Conservation (phyloP, 192 early-diverging fungal species). For the Coemansia javaensis region DNA sequence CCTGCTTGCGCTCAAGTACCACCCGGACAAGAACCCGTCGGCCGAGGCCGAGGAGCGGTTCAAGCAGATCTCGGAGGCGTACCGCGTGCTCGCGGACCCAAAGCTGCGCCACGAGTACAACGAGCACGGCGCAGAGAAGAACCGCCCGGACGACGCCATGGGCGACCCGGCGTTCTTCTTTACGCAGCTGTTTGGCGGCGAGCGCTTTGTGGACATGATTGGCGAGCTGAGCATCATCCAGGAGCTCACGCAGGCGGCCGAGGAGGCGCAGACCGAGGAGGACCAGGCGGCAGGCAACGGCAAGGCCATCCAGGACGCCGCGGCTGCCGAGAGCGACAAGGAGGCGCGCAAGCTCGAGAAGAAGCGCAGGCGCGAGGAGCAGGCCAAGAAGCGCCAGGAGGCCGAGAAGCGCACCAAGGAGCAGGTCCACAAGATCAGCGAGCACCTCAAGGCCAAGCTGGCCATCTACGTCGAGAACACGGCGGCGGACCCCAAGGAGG, state of each 20-base stretch:
- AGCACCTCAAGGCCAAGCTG: conserved; percentile 74
- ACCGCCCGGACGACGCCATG: conserved; percentile 57
- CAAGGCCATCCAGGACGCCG: conserved; percentile 29
- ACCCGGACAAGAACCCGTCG: conserved; percentile 56
- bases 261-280: conserved; percentile 57
- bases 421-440: conserved; percentile 67
- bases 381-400: conserved; percentile 59
- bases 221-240: conserved; percentile 95
- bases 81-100: conserved; percentile 92
- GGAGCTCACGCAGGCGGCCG: conserved; percentile 81
- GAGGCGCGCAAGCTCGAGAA: conserved; percentile 52
- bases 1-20: conserved; percentile 54
- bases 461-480: conserved; percentile 66
- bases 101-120: conserved; percentile 85
- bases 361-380: conserved; percentile 58
- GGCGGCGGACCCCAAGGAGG: conserved; percentile 50
- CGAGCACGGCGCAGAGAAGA: conserved; percentile 67
- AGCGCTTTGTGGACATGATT: conserved; percentile 95
- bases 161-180: conserved; percentile 95
- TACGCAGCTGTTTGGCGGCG: conserved; percentile 93
- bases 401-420: conserved; percentile 54
- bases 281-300: conserved; percentile 13
- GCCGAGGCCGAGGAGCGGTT: conserved; percentile 64
- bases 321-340: conserved; percentile 31
- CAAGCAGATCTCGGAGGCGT: conserved; percentile 94